Conservation (phyloP, 257 asterid species). For the Catharanthus roseus region DNA sequence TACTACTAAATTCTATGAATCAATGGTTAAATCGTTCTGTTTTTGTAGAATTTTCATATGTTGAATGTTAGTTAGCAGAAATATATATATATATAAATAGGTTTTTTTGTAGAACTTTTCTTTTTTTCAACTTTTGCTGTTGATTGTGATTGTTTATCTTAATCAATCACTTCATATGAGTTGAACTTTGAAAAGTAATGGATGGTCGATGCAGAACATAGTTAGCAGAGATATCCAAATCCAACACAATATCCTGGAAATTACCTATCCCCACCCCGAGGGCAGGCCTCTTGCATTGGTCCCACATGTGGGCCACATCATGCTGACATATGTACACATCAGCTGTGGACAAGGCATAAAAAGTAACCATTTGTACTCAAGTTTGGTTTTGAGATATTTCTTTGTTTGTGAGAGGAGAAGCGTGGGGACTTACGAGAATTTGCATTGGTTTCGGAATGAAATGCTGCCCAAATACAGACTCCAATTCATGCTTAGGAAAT, state of each 20-base stretch:
- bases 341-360: too few species aligned
- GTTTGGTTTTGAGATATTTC: too few species aligned
- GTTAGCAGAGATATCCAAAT: not conserved
- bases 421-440: too few species aligned
- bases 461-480: too few species aligned
- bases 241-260: not conserved
- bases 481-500: too few species aligned
- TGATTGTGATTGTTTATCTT: not conserved
- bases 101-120: too few species aligned
- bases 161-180: not conserved
- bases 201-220: not conserved
- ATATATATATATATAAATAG: too few species aligned
- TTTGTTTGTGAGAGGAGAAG: too few species aligned
- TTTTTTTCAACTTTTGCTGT: not conserved
- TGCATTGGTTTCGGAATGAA: too few species aligned
- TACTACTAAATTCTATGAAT: constrained; percentile 4
- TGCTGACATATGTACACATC: not conserved
- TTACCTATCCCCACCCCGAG: not conserved
- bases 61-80: not conserved
- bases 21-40: not conserved
- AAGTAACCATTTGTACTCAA: too few species aligned
- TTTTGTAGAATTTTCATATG: not conserved
- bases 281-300: not conserved
- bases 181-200: not conserved
- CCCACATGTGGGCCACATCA: not conserved